These are phyloP conservation scores for Leptographium flavum DNA, from an alignment of 2,329 filamentous ascomycete genomes.

Conservation along the genomic window DNA sequence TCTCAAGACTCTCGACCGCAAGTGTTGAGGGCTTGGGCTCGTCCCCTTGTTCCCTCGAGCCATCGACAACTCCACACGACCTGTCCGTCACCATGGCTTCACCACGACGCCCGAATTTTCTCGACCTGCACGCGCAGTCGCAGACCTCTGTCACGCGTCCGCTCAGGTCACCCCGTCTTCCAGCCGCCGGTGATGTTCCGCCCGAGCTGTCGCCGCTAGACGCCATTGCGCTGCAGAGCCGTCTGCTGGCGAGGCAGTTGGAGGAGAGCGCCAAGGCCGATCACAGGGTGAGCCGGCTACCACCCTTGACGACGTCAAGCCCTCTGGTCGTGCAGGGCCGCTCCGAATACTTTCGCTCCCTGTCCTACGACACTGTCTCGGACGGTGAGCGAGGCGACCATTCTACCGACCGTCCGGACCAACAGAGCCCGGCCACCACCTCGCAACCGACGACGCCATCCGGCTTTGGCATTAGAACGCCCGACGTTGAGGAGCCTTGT, in stretches of 20 bases:
- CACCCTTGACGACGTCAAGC: constrained; percentile 68
- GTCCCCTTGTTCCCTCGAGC: not conserved
- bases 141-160: constrained; percentile 38
- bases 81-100: not conserved
- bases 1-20: not conserved
- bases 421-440: constrained; percentile 11
- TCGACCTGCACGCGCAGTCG: constrained; percentile 46
- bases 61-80: not conserved
- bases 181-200: constrained; percentile 67
- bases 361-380: constrained; percentile 47
- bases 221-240: constrained; percentile 85
- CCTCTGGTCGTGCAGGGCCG: constrained; percentile 62
- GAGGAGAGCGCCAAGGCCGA: constrained; percentile 64
- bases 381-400: constrained; percentile 28
- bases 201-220: constrained; percentile 89
- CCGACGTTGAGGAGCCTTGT: constrained; percentile 40
- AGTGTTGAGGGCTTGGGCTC: not conserved
- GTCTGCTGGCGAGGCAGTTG: constrained; percentile 73
- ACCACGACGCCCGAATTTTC: constrained; percentile 33
- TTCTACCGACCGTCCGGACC: constrained; percentile 7
- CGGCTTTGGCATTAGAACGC: constrained; percentile 33
- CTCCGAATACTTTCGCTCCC: constrained; percentile 67
- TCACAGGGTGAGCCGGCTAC: constrained; percentile 70
- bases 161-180: constrained; percentile 59
- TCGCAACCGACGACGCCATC: constrained; percentile 18